A percentile compares a stretch with the other conserved stretches of the same genome.
Conservation (phyloP, 2,329 filamentous ascomycete species). For the Sporothrix sp. region DNA sequence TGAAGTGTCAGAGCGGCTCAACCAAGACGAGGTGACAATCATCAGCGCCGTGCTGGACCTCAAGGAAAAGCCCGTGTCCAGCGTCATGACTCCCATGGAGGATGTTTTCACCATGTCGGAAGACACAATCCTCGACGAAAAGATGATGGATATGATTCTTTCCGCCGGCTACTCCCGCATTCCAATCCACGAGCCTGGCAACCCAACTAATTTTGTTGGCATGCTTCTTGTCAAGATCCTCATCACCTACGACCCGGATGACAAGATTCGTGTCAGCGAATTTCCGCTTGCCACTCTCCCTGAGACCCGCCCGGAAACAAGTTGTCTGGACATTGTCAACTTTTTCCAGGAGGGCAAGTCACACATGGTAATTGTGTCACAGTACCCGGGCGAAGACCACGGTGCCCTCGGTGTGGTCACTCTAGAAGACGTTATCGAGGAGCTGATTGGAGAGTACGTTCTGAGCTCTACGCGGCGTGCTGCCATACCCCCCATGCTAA, state of each 20-base stretch:
- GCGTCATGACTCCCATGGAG: constrained; percentile 97
- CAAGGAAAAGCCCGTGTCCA: constrained; percentile 89
- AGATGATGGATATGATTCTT: constrained; percentile 88
- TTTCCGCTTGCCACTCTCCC: constrained; percentile 90
- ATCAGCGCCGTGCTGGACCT: constrained; percentile 94
- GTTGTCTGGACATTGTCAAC: constrained; percentile 96
- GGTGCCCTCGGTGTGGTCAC: constrained; percentile 91
- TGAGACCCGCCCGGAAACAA: constrained; percentile 89
- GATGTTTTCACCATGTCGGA: constrained; percentile 97
- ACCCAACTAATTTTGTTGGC: constrained; percentile 79
- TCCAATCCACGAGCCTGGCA: constrained; percentile 81
- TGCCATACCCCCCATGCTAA: not conserved
- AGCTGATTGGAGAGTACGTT: constrained; percentile 87
- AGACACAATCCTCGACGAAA: constrained; percentile 83
- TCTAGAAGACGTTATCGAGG: constrained; percentile 95
- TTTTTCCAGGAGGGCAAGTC: constrained; percentile 99
- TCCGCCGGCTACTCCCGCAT: constrained; percentile 93
- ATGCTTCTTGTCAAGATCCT: constrained; percentile 98
- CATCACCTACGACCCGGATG: constrained; percentile 96
- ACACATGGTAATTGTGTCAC: constrained; percentile 94
- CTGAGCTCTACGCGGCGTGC: not conserved
- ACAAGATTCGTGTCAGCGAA: constrained; percentile 74
- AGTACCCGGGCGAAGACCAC: constrained; percentile 77
- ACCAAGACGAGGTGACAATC: constrained; percentile 96
- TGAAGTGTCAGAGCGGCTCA: constrained; percentile 76